Evolutionary conservation across 768 basidiomycete species (phyloP).

Genomic region (Naganishia friedmannii): DNA sequence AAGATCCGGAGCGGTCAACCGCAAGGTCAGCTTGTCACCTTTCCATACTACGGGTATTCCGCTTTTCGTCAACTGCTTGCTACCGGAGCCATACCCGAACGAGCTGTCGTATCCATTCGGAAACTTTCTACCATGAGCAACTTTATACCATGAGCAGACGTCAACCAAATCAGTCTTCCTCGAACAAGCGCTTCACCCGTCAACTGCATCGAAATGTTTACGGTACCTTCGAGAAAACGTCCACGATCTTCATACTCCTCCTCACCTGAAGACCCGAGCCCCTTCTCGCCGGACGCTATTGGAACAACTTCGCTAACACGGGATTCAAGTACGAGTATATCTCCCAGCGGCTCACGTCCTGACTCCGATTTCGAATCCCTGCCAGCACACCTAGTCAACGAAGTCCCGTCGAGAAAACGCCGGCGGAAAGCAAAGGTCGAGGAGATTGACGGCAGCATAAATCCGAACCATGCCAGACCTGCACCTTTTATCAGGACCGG

Average conservation of each 20-base stretch:
- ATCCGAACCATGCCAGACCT: background rate
- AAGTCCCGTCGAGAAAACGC: conserved; percentile 23
- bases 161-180: background rate
- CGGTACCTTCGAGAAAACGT: conserved; percentile 14
- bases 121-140: background rate
- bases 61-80: too few relatives aligned
- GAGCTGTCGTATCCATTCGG: too few relatives aligned
- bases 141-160: background rate
- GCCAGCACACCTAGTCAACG: background rate
- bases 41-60: too few relatives aligned
- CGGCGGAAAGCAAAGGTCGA: conserved; percentile 15
- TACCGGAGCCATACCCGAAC: too few relatives aligned
- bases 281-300: background rate
- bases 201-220: background rate
- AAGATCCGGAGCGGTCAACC: too few relatives aligned
- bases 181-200: background rate
- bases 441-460: background rate
- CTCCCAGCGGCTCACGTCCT: background rate
- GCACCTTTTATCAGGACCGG: conserved; percentile 18
- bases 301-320: background rate
- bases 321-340: background rate
- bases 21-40: background rate
- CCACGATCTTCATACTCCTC: conserved; percentile 23
- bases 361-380: conserved; percentile 17
- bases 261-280: conserved; percentile 6